Base-by-base conservation (phyloP, 2,329 filamentous ascomycete species). In the Pezicula carpinea region DNA sequence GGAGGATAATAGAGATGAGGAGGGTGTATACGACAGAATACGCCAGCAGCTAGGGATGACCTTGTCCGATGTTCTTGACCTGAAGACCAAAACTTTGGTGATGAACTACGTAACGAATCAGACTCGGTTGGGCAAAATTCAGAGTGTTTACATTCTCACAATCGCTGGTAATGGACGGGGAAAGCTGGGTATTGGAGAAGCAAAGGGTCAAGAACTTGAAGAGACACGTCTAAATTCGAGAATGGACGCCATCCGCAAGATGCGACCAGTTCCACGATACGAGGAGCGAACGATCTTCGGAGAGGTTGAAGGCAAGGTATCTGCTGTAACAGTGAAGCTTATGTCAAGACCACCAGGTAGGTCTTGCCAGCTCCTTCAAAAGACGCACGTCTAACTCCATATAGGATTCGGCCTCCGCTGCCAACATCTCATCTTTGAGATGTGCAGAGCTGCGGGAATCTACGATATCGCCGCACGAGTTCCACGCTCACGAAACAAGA, bases 91-190 rank as follows among this genome's bases (percentile, higher is more conserved):
- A 76, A 74, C 77, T 40, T 70, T 99, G 39, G 86, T 95, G 39
- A 63, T 64, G 4, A 87, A 92, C 61, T 69, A 70, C 34, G 93
- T 99, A 49, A 75, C 80, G 55, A 97, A 99, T 70, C 92, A 97
- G 76, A 97, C 93, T 18, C 87, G 92, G 73, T 82, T 99, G 69
- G 93, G 93, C 64, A 99, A 97, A 76, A 85, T 99, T 50, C 77
- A 78, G 57, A 88, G 85, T 66, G 60, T 76, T 34, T 95, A 92
- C 60, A 76, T 82, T 58, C 71, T 97, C 51, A 83, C 83, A 34
- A 83, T 96, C 57, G 91, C 90, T 5, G 93, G 93, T 44, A 95
- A 97, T 68, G 79, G 82, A 49, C 79, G 93, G 56, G 93, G 93
- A 14, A 77, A 92, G 60, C 69, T 99, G 26, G 93, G 93, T 10